Evolutionary conservation across 495 filamentous ascomycete species (phyloP).

Genomic region (Penicillium salamii): DNA sequence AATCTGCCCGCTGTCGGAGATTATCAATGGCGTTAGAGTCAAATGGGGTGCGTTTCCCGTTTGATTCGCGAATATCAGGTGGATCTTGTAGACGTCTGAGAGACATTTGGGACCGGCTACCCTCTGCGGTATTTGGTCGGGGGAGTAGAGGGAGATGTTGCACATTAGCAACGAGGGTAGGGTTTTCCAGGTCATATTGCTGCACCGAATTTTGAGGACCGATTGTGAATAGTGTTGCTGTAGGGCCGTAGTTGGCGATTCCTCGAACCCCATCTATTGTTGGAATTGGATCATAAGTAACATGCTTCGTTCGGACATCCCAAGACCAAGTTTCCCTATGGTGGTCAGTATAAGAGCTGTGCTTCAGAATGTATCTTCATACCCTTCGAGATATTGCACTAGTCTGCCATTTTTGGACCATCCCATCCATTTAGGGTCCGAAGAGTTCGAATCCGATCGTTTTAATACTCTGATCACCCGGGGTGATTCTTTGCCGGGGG

Average conservation of each 20-base stretch:
- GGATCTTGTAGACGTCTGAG: constrained; percentile 35
- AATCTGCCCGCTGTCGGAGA: constrained; percentile 51
- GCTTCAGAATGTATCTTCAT: constrained; percentile 26
- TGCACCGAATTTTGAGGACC: constrained; percentile 85
- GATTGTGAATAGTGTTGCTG: constrained; percentile 88
- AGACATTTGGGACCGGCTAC: constrained; percentile 36
- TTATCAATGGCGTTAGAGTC: constrained; percentile 42
- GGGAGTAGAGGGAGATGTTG: constrained; percentile 75
- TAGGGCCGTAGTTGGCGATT: constrained; percentile 83
- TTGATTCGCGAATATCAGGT: constrained; percentile 34
- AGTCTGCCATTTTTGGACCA: constrained; percentile 99
- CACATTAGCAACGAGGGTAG: constrained; percentile 74
- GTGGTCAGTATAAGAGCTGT: neutral
- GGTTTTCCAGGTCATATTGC: constrained; percentile 88
- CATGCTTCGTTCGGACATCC: constrained; percentile 96
- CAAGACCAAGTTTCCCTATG: constrained; percentile 84
- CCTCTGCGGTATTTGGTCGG: constrained; percentile 77
- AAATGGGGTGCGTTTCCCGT: constrained; percentile 35
- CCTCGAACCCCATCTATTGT: constrained; percentile 79
- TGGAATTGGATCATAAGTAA: constrained; percentile 82
- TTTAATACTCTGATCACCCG: constrained; percentile 88
- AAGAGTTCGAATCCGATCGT: constrained; percentile 62
- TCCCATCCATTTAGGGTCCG: constrained; percentile 89
- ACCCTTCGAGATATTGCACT: constrained; percentile 91
- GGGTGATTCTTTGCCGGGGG: constrained; percentile 67